Evolutionary conservation across 306 rosid genomes (phyloP).

Genomic region (Castanea sativa): DNA sequence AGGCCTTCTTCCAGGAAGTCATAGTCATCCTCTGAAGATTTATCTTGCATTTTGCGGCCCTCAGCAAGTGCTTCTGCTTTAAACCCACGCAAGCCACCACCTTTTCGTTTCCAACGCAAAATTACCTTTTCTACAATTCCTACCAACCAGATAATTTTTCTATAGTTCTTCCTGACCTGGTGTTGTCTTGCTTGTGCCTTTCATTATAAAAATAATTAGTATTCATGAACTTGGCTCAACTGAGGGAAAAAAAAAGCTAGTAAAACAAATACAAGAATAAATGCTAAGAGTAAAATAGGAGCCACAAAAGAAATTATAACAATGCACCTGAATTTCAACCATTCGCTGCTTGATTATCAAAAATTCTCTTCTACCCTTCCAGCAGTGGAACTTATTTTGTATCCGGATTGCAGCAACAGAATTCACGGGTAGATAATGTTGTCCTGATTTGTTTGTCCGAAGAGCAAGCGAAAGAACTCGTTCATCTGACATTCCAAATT

Average conservation of each 20-base stretch:
- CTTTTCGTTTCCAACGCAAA: conserved; percentile 84
- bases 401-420: conserved; percentile 65
- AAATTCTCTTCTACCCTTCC: conserved; percentile 79
- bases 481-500: conserved; percentile 53
- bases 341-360: conserved; percentile 55
- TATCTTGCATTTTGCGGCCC: conserved; percentile 35
- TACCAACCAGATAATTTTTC: conserved; percentile 65
- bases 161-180: conserved; percentile 72
- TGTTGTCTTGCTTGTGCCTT: conserved; percentile 92
- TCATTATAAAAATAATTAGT: conserved; percentile 18
- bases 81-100: conserved; percentile 86
- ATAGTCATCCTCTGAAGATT: conserved; percentile 53
- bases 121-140: conserved; percentile 86
- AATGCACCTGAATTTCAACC: conserved; percentile 79
- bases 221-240: neutral
- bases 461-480: conserved; percentile 48
- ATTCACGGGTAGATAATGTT: conserved; percentile 46
- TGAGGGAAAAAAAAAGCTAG: neutral
- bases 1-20: conserved; percentile 73
- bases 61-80: conserved; percentile 53
- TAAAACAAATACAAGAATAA: neutral
- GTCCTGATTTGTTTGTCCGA: conserved; percentile 39
- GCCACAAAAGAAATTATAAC: neutral
- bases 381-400: conserved; percentile 77
- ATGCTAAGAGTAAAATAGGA: neutral